Conservation (phyloP, 2,329 filamentous ascomycete species). For the Neopestalotiopsis sp. region DNA sequence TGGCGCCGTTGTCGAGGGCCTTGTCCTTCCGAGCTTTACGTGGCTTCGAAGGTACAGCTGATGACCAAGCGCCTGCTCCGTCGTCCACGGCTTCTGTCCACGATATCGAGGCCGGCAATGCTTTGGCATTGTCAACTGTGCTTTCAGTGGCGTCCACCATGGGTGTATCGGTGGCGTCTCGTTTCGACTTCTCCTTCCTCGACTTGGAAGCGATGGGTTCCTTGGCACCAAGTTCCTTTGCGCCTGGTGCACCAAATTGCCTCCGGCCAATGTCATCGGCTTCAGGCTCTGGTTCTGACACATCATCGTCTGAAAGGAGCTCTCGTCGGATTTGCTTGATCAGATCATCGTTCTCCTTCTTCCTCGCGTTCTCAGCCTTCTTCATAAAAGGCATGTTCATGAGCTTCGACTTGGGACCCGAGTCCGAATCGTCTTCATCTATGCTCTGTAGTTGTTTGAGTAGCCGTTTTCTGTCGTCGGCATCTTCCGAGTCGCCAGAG, state of each 20-base stretch:
- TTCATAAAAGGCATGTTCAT: constrained; percentile 94
- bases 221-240: constrained; percentile 36
- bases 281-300: constrained; percentile 56
- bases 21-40: constrained; percentile 33
- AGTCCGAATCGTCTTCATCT: constrained; percentile 51
- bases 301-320: constrained; percentile 66
- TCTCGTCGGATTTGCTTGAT: constrained; percentile 73
- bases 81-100: constrained; percentile 7
- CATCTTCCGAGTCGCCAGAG: constrained; percentile 62
- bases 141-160: constrained; percentile 24
- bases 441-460: constrained; percentile 53
- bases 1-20: constrained; percentile 26
- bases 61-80: constrained; percentile 37
- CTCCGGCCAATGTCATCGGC: constrained; percentile 69
- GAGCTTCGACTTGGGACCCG: constrained; percentile 65
- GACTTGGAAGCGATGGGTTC: constrained; percentile 26
- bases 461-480: constrained; percentile 51
- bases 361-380: constrained; percentile 79
- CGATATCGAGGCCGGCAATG: neutral
- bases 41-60: constrained; percentile 26
- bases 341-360: constrained; percentile 80
- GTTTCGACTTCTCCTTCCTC: constrained; percentile 29
- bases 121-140: constrained; percentile 15
- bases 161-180: neutral
- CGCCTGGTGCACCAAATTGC: constrained; percentile 62